Evolutionary conservation across 768 basidiomycete species (phyloP).

Genomic region (Mycena galericulata): DNA sequence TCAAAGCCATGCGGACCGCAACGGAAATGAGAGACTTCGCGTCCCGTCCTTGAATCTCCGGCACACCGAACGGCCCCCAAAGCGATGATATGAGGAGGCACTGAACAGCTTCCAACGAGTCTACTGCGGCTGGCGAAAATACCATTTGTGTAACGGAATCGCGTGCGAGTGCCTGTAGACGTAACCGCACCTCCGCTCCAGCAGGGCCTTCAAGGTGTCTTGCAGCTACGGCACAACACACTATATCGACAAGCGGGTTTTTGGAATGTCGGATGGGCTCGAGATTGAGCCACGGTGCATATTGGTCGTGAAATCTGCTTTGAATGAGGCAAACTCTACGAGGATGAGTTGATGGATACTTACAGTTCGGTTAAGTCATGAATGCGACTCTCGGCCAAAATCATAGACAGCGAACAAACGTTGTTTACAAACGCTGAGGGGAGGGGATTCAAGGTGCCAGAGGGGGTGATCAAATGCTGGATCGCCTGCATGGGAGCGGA

Average conservation of each 20-base stretch:
- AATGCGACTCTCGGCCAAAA: conserved; percentile 21
- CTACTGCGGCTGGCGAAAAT: conserved; percentile 9
- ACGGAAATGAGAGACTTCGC: conserved; percentile 4
- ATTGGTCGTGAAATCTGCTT: conserved; percentile 21
- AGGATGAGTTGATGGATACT: background rate
- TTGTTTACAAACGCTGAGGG: background rate
- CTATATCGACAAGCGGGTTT: conserved; percentile 30
- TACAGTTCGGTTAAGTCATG: conserved; percentile 25
- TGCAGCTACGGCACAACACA: conserved; percentile 23
- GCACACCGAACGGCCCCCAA: conserved; percentile 23
- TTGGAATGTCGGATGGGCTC: conserved; percentile 22
- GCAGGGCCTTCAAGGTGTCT: conserved; percentile 17
- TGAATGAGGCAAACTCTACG: background rate
- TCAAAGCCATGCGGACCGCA: conserved; percentile 18
- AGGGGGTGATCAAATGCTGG: conserved; percentile 4
- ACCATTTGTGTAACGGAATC: conserved; percentile 25
- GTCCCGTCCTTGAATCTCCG: conserved; percentile 7
- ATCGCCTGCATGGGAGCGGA: conserved; percentile 40
- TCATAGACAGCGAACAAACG: conserved; percentile 12
- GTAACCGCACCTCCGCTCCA: conserved; percentile 13
- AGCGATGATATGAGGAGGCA: conserved; percentile 26
- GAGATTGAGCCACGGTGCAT: conserved; percentile 34
- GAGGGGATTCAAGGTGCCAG: background rate
- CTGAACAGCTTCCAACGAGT: conserved; percentile 25
- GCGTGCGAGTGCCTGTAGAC: conserved; percentile 16